Evolutionary conservation across 23 red algal species (phyloP), one percentile per base, ranked within the genome.

Genomic region (Gracilaria domingensis): DNA sequence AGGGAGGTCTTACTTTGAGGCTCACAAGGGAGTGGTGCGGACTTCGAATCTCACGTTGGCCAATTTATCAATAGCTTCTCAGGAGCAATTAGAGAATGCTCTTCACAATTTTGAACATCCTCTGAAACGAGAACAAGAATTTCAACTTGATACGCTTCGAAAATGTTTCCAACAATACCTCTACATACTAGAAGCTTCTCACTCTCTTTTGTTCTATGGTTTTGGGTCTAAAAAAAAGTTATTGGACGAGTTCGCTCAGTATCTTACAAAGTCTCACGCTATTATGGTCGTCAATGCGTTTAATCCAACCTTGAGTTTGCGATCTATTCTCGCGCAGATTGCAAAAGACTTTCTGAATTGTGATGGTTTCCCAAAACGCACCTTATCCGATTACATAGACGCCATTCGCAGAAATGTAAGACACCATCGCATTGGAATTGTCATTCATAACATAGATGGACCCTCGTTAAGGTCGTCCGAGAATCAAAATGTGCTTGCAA

Each of bases 381-480:
- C 78, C 13, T 42, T 92, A 9, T 66, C 65, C 26, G 89, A 92
- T 45, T 92, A 82, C 33, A 79, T 70, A 28, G 61, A 83, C 30
- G 89, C 89, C 24, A 83, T 92, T 50, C 80, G 61, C 18, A 39
- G 48, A 18, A 69, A 35, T 1, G n/a, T 84, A 9, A 77, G 55
- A 21, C 7, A 82, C 37, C 37, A 84, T 35, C 51, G 3, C 28
- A 30, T 92, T 9, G 80, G n/a, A 25, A 33, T 98, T 47, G 81
- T 98, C 3, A 55, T 98, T 30, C 96, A 98, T 89, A 98, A 92
- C 59, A 95, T 98, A 42, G 96, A 98, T 64, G 96, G 96, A 50
- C 76, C 91, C 8, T 66, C 76, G 16, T 47, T 98, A n/a, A 40
- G 82, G 6, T 83, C 85, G 45, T 44, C 56, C 17, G 92, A 95